Evolutionary conservation across 106 monocot species (phyloP).

Genomic region (Chionographis japonica): DNA sequence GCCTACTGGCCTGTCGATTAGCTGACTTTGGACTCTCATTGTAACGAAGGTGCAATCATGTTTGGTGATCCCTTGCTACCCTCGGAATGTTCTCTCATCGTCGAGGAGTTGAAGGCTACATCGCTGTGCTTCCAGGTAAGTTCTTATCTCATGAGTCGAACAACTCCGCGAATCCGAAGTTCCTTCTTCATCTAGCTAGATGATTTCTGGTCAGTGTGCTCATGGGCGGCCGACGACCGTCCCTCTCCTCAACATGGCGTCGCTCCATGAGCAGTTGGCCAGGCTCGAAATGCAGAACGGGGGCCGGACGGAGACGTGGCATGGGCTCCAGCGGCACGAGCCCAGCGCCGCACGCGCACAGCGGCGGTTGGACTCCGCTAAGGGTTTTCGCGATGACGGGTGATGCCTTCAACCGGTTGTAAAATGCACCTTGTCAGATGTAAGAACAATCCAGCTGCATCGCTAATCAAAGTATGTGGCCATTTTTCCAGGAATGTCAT

Average conservation of each 20-base stretch:
- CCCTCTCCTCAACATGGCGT: conserved; percentile 57
- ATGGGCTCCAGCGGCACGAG: conserved; percentile 42
- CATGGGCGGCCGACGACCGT: conserved; percentile 92
- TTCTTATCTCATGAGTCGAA: not conserved
- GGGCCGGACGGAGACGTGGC: conserved; percentile 33
- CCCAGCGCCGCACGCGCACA: conserved; percentile 53
- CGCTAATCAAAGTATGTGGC: no score
- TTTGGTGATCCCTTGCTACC: conserved; percentile 94
- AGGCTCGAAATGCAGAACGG: conserved; percentile 31
- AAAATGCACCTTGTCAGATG: no score
- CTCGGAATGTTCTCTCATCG: conserved; percentile 89
- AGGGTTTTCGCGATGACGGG: conserved; percentile 28
- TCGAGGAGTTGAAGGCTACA: conserved; percentile 86
- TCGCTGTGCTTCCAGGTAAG: conserved; percentile 96
- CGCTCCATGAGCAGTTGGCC: conserved; percentile 54
- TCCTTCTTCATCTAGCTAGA: no score
- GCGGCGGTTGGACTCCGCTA: conserved; percentile 46
- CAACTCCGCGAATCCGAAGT: not conserved
- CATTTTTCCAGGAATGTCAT: no score
- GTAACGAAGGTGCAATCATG: conserved; percentile 86
- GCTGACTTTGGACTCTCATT: not conserved
- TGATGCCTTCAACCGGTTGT: not conserved
- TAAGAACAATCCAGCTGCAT: no score
- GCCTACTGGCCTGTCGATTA: not conserved
- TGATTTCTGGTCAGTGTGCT: conserved; percentile 59